Base-by-base conservation (phyloP, 345 rosid species). In the Populus davidiana region DNA sequence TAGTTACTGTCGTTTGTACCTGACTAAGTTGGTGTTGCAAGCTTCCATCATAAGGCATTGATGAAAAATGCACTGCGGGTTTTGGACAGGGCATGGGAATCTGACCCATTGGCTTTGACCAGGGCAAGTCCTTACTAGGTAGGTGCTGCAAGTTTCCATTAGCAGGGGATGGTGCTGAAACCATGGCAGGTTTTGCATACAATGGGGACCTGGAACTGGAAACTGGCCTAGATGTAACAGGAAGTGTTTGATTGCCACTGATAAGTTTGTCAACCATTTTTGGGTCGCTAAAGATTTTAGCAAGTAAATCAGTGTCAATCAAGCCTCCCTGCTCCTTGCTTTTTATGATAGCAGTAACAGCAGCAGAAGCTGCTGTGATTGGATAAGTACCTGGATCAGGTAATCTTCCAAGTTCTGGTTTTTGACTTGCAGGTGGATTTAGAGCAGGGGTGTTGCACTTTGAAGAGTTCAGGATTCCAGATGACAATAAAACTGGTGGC, bases 231-330 rank as follows among this genome's bases (percentile, higher is more conserved):
- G 79, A 54, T 61, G 65, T 43, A 27, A 5, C 72, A 50, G 59
- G 11, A 9, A 70, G 86, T 27, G 67, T 67, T 77, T 76, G 76
- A 71, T 33, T 41, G 67, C 72, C 74, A 43, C 68, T 27, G 25
- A 84, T 79, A 76, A 91, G 61, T 69, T 85, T 80, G 76, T 87
- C 77, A 27, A 89, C 70, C 77, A 85, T 82, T 75, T 86, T 36
- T 0, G 93, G 94, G 81, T 91, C 82, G 27, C 76, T 78, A 17
- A 91, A 86, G 81, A 93, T 73, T 75, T 86, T 83, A 78, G 87
- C 66, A 5, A 93, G 96, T 73, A 90, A 82, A 63, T 86, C 86
- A 29, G 83, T 49, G 81, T 93, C 96, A 5, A 93, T 77, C 85
- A 76, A 33, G 78, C 82, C 78, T 56, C 82, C 83, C 21, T 54